Evolutionary conservation across 2,329 filamentous ascomycete species (phyloP), one percentile per base, ranked within the genome.

Genomic region (Fusarium sublunatum): DNA sequence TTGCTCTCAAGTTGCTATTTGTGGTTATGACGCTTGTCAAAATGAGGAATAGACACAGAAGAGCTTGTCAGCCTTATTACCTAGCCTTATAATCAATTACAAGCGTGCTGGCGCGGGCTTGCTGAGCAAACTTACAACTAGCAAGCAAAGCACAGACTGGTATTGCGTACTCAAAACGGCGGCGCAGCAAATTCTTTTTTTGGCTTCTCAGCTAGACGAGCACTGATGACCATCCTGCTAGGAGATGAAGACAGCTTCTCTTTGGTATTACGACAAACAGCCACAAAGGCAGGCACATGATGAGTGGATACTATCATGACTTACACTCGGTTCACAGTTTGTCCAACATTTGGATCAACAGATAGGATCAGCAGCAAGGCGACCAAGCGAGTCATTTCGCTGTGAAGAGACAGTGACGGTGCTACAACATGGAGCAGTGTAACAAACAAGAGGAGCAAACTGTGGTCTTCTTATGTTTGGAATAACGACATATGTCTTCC

Each of bases 321-420:
- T 62, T 52, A 22, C 41, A 38, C 43, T 47, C 11, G 34, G 41
- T 28, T 41, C 45, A 43, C 26, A 64, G 51, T 41, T 28, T 52
- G 29, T 36, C 26, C 40, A 13, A 56, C 32, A 64, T 65, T 65
- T 35, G 24, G 62, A 64, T 66, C 58, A 52, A 44, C 48, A 53
- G 22, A 25, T 39, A 46, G 28, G 31, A 62, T 45, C 39, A 38
- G 47, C 31, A 24, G 26, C 38, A 34, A 44, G 22, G 15, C 15
- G 47, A 34, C 45, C 46, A n/a, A 43, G 32, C 53, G 35, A 45
- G 24, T 15, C 10, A 28, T 25, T 49, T 11, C 8, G 25, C 22
- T 25, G 40, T n/a, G 24, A 13, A 11, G 29, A 4, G 15, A 10
- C n/a, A 38, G 35, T 22, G 29, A 31, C n/a, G n/a, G 6, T 34